Conservation (phyloP, 768 basidiomycete species). For the Calocybe indica region DNA sequence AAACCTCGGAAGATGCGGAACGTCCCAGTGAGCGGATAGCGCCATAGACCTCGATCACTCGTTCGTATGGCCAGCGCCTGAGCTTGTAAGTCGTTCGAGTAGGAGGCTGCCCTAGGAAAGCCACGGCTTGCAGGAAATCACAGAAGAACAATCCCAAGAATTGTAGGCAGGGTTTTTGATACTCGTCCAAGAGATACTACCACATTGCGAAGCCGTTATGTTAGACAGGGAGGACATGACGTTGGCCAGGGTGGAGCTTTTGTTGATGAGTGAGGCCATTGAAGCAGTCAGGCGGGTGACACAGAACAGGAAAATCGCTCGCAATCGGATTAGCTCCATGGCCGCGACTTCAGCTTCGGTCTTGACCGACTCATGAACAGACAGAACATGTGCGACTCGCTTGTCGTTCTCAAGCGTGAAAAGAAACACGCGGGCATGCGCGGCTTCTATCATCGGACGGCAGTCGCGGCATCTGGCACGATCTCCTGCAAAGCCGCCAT, state of each 20-base stretch:
- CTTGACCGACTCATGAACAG: neutral
- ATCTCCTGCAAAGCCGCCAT: too few relatives aligned
- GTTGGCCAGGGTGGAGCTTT: neutral
- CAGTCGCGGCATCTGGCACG: too few relatives aligned
- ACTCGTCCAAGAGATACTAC: neutral
- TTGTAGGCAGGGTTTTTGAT: too few relatives aligned
- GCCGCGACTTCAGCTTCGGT: neutral
- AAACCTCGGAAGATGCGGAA: too few relatives aligned
- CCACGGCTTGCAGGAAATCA: neutral
- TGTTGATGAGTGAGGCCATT: neutral
- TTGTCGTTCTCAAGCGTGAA: neutral
- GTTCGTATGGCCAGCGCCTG: neutral
- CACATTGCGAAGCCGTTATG: slow-evolving; percentile 1
- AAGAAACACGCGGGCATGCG: neutral
- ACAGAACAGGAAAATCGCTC: too few relatives aligned
- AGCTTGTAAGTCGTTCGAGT: neutral
- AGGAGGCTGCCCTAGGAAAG: neutral
- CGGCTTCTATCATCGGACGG: neutral
- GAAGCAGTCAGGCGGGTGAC: neutral
- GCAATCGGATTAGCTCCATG: neutral
- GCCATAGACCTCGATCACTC: too few relatives aligned
- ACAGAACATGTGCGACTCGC: neutral
- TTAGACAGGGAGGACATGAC: slow-evolving; percentile 1
- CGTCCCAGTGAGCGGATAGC: too few relatives aligned
- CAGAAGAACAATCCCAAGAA: too few relatives aligned